Conservation (phyloP, 2,329 filamentous ascomycete genomes). For the Pseudogymnoascus sp. region DNA sequence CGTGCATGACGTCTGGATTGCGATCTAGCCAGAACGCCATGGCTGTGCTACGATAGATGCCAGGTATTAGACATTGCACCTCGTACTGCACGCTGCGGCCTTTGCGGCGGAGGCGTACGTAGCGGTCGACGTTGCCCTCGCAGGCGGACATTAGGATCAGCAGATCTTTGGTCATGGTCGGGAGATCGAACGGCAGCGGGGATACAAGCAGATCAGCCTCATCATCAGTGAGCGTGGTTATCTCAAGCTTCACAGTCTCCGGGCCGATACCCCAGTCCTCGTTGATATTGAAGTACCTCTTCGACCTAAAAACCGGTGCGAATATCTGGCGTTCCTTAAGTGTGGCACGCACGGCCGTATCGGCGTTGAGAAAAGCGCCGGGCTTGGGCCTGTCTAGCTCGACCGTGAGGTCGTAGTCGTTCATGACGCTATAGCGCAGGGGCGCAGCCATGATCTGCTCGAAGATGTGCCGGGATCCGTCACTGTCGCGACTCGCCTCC, state of each 20-base stretch:
- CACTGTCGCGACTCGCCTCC: conserved; percentile 19
- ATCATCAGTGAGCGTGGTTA: neutral
- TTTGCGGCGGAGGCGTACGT: conserved; percentile 26
- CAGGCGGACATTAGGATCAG: conserved; percentile 34
- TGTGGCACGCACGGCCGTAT: conserved; percentile 28
- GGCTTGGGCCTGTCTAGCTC: conserved; percentile 11
- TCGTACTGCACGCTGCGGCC: conserved; percentile 21
- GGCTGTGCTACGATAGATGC: conserved; percentile 31
- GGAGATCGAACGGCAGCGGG: conserved; percentile 33
- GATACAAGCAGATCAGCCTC: conserved; percentile 21
- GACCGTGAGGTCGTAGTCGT: conserved; percentile 30
- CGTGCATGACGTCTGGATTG: neutral
- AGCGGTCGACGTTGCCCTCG: conserved; percentile 35
- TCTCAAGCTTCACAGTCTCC: conserved; percentile 14
- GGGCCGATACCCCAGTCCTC: conserved; percentile 25
- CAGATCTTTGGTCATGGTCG: conserved; percentile 32
- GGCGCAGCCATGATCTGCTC: conserved; percentile 26
- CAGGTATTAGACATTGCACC: conserved; percentile 25
- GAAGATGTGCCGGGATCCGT: conserved; percentile 24
- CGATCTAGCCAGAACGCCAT: conserved; percentile 25
- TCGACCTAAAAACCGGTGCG: neutral
- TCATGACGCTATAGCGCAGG: conserved; percentile 30
- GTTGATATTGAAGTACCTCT: conserved; percentile 24
- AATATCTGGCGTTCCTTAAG: conserved; percentile 16
- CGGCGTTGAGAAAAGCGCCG: conserved; percentile 28